Evolutionary conservation across 2,329 filamentous ascomycete genomes (phyloP), one percentile per base, ranked within the genome.

Genomic region (Cladosporium phlei): DNA sequence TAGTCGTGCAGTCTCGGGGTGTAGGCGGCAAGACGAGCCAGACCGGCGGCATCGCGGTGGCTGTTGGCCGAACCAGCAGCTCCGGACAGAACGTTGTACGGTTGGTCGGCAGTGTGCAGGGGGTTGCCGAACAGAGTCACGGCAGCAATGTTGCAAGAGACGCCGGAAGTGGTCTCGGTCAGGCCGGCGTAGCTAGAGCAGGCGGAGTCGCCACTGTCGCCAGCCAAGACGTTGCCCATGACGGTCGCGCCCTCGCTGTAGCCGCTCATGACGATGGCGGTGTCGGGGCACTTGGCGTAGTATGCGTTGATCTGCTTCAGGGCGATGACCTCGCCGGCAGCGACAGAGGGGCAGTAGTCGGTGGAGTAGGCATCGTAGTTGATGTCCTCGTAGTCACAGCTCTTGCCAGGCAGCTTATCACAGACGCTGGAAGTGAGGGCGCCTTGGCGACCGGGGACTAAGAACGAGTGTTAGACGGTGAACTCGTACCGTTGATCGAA

Each of bases 171-270:
- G n/a, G 37, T 39, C 37, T 27, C 5, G 17, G 37, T 39, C 37
- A 39, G 10, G 14, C 37, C 37, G 8, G 37, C 16, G 37, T 28
- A 19, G 65, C 52, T 51, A 16, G 64, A 65, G 9, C 63, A 63
- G 8, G 62, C 62, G 32, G 61, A 63, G 5, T 68, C 52, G 20
- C 69, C 58, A 49, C 68, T 67, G 33, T 66, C 60, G 14, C 67
- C 50, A 21, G 53, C 50, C 2, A 59, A 35, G 20, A 57, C 46
- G 12, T 56, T 47, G 6, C 52, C 52, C 7, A 49, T 52, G 10
- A 72, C 59, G 2, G 70, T 66, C 2, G 59, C 64, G 37, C 69
- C 70, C 49, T 72, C 66, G 2, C 65, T 69, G 52, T 69, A 72
- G 0, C 70, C 69, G 49, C 64, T 67, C 22, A 72, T 42, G 5